Conservation (phyloP, 1,139 yeast species). For the Sugiyamaella castrensis region DNA sequence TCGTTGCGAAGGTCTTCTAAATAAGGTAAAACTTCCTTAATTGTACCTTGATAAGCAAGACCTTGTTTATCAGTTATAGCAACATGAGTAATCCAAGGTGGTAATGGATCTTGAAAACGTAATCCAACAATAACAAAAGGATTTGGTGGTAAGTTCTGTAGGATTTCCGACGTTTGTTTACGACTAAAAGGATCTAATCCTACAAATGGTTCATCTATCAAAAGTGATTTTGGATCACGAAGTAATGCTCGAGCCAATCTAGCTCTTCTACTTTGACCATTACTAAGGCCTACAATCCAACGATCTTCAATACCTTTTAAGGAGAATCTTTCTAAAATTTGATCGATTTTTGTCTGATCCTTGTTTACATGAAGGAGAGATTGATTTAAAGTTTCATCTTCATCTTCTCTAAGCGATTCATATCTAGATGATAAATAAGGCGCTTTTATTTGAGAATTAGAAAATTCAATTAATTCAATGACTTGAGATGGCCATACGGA, state of each 20-base stretch:
- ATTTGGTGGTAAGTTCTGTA: constrained; percentile 40
- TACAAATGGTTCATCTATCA: constrained; percentile 87
- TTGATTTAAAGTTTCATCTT: constrained; percentile 68
- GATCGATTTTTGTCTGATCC: constrained; percentile 37
- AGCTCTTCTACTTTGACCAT: constrained; percentile 92
- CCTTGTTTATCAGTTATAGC: constrained; percentile 61
- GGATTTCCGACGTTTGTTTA: constrained; percentile 52
- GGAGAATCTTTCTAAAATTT: constrained; percentile 50
- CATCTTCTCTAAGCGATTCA: constrained; percentile 79
- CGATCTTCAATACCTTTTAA: constrained; percentile 57
- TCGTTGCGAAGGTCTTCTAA: constrained; percentile 34
- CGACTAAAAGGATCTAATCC: constrained; percentile 84
- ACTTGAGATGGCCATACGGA: constrained; percentile 47
- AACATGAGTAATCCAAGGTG: constrained; percentile 74
- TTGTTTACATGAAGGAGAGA: constrained; percentile 46
- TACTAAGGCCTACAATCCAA: constrained; percentile 85
- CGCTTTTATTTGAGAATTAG: constrained; percentile 52
- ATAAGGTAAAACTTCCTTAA: constrained; percentile 34
- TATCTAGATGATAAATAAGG: constrained; percentile 87
- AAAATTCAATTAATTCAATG: constrained; percentile 60
- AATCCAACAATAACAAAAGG: constrained; percentile 66
- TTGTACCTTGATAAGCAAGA: constrained; percentile 49
- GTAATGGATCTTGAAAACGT: constrained; percentile 69
- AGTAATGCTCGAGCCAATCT: constrained; percentile 74
- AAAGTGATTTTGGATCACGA: constrained; percentile 58